Evolutionary conservation across 2,329 filamentous ascomycete genomes (phyloP), one percentile per base, ranked within the genome.

Genomic region (Penicillium hordei): DNA sequence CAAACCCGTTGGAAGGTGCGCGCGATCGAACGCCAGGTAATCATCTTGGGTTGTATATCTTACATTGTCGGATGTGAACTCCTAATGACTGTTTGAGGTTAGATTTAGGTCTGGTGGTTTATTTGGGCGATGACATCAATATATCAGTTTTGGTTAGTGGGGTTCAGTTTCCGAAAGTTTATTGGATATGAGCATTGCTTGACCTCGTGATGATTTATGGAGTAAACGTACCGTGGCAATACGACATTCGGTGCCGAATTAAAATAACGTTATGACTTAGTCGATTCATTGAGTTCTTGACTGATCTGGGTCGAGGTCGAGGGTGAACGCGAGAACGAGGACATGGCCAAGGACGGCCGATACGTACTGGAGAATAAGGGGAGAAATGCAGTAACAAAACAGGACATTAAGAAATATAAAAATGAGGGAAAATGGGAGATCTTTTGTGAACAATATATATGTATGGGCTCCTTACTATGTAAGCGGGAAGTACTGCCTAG

Each of bases 71-170:
- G 39, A 21, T 21, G 5, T 40, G 12, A 15, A 23, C 4, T 36
- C 21, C 15, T 19, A 4, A 15, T 5, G 3, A 8, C 4, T 4
- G 12, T 25, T 2, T 12, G 42, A 25, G 19, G 42, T 36, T 31
- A 12, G 7, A 38, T 48, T 48, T 19, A 43, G 48, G 33, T 13
- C 15, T 31, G 5, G 31, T 36, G 10, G 21, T 38, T 27, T 40
- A 34, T 38, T 27, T 40, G 42, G 48, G 27, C 31, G 34, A 57
- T 57, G 55, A 57, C 55, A 57, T 57, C 55, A 57, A 25, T 12
- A 53, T 38, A 15, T 31, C 51, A 10, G 12, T 33, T 27, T 48
- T 25, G 9, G 43, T 23, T 13, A 9, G n/a, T 52, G 49, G 48
- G 34, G 48, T 52, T 48, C 13, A 36, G 17, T 21, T 42, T 55